A percentile compares a stretch with the other conserved stretches of the same genome.
These are phyloP conservation scores for Hyaloscypha hepaticicola DNA, from an alignment of 495 filamentous ascomycete genomes.

Conservation along the genomic window DNA sequence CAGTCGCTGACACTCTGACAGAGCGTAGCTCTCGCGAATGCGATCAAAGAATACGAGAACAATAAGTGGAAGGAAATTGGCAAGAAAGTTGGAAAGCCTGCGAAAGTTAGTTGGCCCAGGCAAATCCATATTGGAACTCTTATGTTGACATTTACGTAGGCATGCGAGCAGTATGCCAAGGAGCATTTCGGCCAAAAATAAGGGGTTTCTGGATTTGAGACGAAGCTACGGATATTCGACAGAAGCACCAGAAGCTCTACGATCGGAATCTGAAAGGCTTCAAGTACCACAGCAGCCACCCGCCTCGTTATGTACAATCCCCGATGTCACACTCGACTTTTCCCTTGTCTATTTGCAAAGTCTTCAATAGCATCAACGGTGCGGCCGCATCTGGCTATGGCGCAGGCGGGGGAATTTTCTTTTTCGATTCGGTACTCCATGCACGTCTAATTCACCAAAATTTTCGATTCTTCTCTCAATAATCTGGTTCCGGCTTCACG, in stretches of 20 bases:
- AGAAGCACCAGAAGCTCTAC: not conserved
- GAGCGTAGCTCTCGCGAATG: constrained; percentile 81
- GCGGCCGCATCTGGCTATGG: constrained; percentile 20
- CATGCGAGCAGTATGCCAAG: constrained; percentile 97
- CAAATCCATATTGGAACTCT: not conserved
- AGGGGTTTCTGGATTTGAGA: not conserved
- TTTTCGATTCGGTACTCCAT: constrained; percentile 1
- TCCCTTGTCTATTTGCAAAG: constrained; percentile 7
- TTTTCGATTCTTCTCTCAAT: constrained; percentile 11
- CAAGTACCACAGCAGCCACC: not conserved
- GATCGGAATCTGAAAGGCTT: not conserved
- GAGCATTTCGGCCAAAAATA: constrained; percentile 68
- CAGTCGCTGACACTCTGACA: constrained; percentile 43
- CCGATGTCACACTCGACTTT: not conserved
- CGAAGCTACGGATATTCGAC: not conserved
- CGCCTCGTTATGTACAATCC: not conserved
- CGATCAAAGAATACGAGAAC: constrained; percentile 97
- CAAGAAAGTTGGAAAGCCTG: constrained; percentile 93
- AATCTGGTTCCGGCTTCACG: not conserved
- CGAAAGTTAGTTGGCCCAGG: constrained; percentile 64
- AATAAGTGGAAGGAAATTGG: constrained; percentile 99
- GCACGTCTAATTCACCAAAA: constrained; percentile 7
- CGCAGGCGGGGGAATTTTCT: constrained; percentile 17
- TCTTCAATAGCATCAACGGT: constrained; percentile 12
- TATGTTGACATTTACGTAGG: constrained; percentile 52